These are phyloP conservation scores for Clathrospora elynae DNA, from an alignment of 2,329 filamentous ascomycete species.

Conservation along the genomic window DNA sequence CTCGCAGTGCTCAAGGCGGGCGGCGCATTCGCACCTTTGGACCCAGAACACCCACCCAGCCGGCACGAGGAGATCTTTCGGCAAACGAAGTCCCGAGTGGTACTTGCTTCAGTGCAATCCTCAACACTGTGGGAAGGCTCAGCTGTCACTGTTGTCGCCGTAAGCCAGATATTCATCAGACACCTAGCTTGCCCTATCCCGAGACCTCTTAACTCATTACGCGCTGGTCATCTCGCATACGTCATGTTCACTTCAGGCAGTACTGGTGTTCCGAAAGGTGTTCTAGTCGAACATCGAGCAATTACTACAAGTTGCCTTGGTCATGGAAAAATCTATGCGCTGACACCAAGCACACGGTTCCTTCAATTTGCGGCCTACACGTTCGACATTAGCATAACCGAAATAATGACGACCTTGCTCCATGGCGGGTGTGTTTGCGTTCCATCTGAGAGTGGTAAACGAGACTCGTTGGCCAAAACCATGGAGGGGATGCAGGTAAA, in stretches of 20 bases:
- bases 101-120: background rate
- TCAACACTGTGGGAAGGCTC: background rate
- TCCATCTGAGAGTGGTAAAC: slow-evolving; percentile 57
- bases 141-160: background rate
- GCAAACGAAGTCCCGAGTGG: slow-evolving; percentile 13
- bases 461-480: slow-evolving; percentile 56
- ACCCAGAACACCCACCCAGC: slow-evolving; percentile 33
- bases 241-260: slow-evolving; percentile 60
- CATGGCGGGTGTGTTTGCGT: slow-evolving; percentile 49
- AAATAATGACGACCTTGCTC: slow-evolving; percentile 61
- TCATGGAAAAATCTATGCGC: slow-evolving; percentile 8
- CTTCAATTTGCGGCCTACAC: slow-evolving; percentile 47
- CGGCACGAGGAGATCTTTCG: slow-evolving; percentile 41
- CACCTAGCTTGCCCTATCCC: background rate
- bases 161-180: background rate
- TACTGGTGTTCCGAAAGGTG: slow-evolving; percentile 57
- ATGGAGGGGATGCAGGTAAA: slow-evolving; percentile 45
- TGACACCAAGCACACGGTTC: background rate
- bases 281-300: slow-evolving; percentile 65
- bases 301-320: slow-evolving; percentile 47
- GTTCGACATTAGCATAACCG: slow-evolving; percentile 61
- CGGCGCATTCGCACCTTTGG: slow-evolving; percentile 47
- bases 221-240: too few relatives aligned
- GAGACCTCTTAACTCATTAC: too few relatives aligned
- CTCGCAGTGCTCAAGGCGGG: slow-evolving; percentile 52